These are phyloP conservation scores for Talaromyces sp. DNA, from an alignment of 2,329 filamentous ascomycete genomes.

Conservation along the genomic window DNA sequence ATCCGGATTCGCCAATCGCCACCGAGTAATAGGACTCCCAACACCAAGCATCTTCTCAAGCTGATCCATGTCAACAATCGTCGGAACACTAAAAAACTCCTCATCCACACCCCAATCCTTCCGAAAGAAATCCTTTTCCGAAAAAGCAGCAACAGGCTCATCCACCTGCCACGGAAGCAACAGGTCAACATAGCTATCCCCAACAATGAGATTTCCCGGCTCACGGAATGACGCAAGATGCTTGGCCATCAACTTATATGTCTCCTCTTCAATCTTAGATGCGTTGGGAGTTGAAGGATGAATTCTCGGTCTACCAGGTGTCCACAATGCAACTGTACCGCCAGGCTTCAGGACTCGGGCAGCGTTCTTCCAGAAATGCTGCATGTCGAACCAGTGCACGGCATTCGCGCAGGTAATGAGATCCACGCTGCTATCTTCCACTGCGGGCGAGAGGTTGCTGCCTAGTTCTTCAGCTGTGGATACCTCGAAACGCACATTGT, in stretches of 20 bases:
- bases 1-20: constrained; percentile 44
- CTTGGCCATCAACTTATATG: constrained; percentile 42
- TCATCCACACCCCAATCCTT: constrained; percentile 44
- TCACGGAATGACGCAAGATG: constrained; percentile 43
- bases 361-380: constrained; percentile 53
- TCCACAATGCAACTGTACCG: constrained; percentile 59
- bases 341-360: constrained; percentile 53
- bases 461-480: constrained; percentile 51
- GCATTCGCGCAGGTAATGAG: constrained; percentile 55
- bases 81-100: constrained; percentile 30
- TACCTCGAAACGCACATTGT: constrained; percentile 47
- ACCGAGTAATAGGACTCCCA: constrained; percentile 45
- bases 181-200: constrained; percentile 46
- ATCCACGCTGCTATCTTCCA: constrained; percentile 48
- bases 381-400: constrained; percentile 63
- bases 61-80: constrained; percentile 23
- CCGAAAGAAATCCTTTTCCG: constrained; percentile 42
- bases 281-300: constrained; percentile 42
- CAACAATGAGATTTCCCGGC: constrained; percentile 48
- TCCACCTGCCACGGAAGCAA: constrained; percentile 54
- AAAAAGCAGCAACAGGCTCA: constrained; percentile 41
- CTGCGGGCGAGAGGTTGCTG: constrained; percentile 24
- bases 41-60: constrained; percentile 35
- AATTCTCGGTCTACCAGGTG: constrained; percentile 30
- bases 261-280: constrained; percentile 43